Percentiles rank a stretch among this genome's conserved stretches.
phyloP scores from a whole-genome alignment of 805 yeast species.

The Pichia gijzeniarum region DNA sequence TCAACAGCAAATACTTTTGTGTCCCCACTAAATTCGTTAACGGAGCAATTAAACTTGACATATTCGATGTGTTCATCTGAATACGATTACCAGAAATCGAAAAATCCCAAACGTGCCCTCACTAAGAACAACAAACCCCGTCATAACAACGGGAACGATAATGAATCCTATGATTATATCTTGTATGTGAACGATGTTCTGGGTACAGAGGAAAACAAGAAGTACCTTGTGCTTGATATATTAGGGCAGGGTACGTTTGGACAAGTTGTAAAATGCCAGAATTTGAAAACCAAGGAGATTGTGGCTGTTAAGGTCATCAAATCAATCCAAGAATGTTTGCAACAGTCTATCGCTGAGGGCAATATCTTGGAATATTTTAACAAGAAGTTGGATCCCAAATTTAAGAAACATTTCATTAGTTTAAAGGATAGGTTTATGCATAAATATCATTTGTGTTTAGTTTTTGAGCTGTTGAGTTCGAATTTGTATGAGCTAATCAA shows the following conservation, averaged over 20 bases:
- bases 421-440: constrained; percentile 86
- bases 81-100: constrained; percentile 73
- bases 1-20: constrained; percentile 45
- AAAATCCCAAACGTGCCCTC: constrained; percentile 85
- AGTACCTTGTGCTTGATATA: constrained; percentile 82
- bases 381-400: constrained; percentile 58
- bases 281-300: constrained; percentile 65
- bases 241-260: constrained; percentile 98
- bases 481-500: constrained; percentile 86
- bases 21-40: constrained; percentile 76
- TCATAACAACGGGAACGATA: constrained; percentile 78
- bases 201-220: constrained; percentile 78
- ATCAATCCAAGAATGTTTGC: constrained; percentile 83
- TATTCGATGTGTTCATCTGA: constrained; percentile 80
- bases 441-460: constrained; percentile 87
- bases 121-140: constrained; percentile 89
- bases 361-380: constrained; percentile 77
- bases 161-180: constrained; percentile 84
- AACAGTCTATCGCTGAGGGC: constrained; percentile 89
- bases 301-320: constrained; percentile 94
- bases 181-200: constrained; percentile 89
- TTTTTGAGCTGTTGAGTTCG: constrained; percentile 81
- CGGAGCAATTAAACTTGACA: constrained; percentile 70
- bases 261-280: constrained; percentile 93
- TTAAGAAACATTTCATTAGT: constrained; percentile 68